Evolutionary conservation across 331 rosid genomes (phyloP).

Genomic region (Pyrus hybrid): DNA sequence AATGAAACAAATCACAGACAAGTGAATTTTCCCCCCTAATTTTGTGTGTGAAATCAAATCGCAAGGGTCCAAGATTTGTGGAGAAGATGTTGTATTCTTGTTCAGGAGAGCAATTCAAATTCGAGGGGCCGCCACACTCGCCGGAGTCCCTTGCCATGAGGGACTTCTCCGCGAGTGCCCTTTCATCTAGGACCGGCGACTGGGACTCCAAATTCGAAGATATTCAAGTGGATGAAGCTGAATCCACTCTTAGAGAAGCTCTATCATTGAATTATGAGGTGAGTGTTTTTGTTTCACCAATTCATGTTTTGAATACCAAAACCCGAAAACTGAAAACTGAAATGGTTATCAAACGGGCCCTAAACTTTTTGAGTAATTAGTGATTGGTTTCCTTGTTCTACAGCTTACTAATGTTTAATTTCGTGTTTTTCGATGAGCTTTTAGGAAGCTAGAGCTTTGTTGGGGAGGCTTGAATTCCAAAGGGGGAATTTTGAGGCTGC

Average conservation of each 20-base stretch:
- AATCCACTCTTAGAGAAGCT: constrained; percentile 83
- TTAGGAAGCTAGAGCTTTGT: constrained; percentile 91
- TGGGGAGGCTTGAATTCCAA: constrained; percentile 97
- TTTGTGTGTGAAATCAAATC: constrained; percentile 2
- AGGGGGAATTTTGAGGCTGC: constrained; percentile 86
- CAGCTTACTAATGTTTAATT: background rate
- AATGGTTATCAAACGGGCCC: no score
- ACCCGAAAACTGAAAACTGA: no score
- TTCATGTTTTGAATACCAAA: background rate
- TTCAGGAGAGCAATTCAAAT: constrained; percentile 89
- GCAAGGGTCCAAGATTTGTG: background rate
- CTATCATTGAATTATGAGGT: constrained; percentile 92
- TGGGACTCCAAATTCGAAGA: constrained; percentile 74
- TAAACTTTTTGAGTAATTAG: background rate
- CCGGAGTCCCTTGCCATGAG: constrained; percentile 93
- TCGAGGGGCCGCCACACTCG: constrained; percentile 83
- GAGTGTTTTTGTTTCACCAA: background rate
- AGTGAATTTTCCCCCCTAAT: constrained; percentile 13
- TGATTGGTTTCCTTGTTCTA: background rate
- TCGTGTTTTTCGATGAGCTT: constrained; percentile 4
- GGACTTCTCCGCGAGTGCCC: constrained; percentile 88
- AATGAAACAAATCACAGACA: constrained; percentile 9
- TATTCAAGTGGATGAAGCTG: constrained; percentile 82
- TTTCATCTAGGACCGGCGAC: constrained; percentile 83
- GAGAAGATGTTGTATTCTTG: constrained; percentile 90